These are phyloP conservation scores for Arthrobotrys musiformis DNA, from an alignment of 2,329 filamentous ascomycete species.

Conservation along the genomic window DNA sequence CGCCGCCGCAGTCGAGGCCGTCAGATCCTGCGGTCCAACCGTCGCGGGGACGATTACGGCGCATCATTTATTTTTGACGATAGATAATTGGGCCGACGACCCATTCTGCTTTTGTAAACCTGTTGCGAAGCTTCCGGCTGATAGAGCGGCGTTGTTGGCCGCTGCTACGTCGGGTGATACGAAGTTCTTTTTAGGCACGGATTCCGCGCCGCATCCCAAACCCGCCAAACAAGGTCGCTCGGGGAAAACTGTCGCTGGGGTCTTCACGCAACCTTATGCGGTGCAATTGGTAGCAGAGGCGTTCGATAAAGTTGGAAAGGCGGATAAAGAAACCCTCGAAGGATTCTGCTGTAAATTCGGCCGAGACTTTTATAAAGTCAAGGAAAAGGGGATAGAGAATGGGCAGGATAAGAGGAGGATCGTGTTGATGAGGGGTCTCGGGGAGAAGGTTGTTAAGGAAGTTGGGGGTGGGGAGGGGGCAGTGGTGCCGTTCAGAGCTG, in stretches of 20 bases:
- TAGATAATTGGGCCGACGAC: slow-evolving; percentile 77
- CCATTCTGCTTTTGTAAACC: slow-evolving; percentile 85
- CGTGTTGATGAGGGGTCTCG: slow-evolving; percentile 67
- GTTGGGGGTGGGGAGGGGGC: slow-evolving; percentile 68
- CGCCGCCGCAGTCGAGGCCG: slow-evolving; percentile 80
- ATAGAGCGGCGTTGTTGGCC: slow-evolving; percentile 77
- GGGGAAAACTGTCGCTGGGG: slow-evolving; percentile 74
- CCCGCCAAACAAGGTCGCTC: slow-evolving; percentile 69
- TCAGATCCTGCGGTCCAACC: slow-evolving; percentile 78
- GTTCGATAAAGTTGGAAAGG: slow-evolving; percentile 67
- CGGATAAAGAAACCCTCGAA: slow-evolving; percentile 67
- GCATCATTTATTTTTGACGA: slow-evolving; percentile 83
- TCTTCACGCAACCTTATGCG: slow-evolving; percentile 81
- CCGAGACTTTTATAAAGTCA: slow-evolving; percentile 70
- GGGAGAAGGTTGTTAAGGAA: slow-evolving; percentile 68
- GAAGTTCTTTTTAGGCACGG: slow-evolving; percentile 76
- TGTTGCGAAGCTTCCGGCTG: slow-evolving; percentile 76
- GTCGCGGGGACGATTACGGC: slow-evolving; percentile 86
- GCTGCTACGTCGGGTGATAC: slow-evolving; percentile 68
- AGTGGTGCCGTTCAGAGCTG: slow-evolving; percentile 74
- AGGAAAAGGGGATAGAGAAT: slow-evolving; percentile 62
- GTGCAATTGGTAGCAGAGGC: slow-evolving; percentile 71
- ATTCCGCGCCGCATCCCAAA: slow-evolving; percentile 76
- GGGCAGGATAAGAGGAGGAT: slow-evolving; percentile 62
- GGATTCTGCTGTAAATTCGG: slow-evolving; percentile 71